phyloP scores from a whole-genome alignment of 345 rosid genomes.

The Erodium maritimum region DNA sequence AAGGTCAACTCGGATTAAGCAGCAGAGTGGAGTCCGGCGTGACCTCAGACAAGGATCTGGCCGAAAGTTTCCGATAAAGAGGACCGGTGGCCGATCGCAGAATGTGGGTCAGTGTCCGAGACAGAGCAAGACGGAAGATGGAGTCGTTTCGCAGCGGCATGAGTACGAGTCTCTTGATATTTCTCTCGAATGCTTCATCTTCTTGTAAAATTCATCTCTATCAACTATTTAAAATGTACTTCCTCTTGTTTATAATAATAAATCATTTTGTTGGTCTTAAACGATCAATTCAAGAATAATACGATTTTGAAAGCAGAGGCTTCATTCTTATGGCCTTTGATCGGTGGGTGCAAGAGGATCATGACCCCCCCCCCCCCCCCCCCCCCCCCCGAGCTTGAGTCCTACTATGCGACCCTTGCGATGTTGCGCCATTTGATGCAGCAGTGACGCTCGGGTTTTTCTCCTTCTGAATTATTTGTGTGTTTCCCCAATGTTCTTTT shows the following conservation, averaged over 20 bases:
- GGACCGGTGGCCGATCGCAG: constrained; percentile 13
- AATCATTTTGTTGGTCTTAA: too few species aligned
- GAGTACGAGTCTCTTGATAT: constrained; percentile 43
- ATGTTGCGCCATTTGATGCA: too few species aligned
- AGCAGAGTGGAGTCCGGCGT: constrained; percentile 2
- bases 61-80: constrained; percentile 29
- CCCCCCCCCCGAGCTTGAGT: too few species aligned
- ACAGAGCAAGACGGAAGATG: constrained; percentile 10
- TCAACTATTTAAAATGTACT: too few species aligned
- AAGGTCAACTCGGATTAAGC: constrained; percentile 13
- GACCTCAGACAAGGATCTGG: constrained; percentile 14
- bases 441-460: too few species aligned
- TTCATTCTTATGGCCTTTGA: too few species aligned
- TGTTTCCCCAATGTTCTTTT: too few species aligned
- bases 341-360: too few species aligned
- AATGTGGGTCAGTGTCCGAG: neutral
- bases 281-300: neutral
- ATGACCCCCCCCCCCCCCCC: too few species aligned
- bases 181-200: constrained; percentile 71
- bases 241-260: too few species aligned
- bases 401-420: too few species aligned
- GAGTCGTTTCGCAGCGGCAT: constrained; percentile 12
- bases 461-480: too few species aligned
- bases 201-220: constrained; percentile 36
- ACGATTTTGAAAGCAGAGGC: neutral